phyloP scores from a whole-genome alignment of 2,329 filamentous ascomycete species.

The Zymoseptoria pseudotritici region DNA sequence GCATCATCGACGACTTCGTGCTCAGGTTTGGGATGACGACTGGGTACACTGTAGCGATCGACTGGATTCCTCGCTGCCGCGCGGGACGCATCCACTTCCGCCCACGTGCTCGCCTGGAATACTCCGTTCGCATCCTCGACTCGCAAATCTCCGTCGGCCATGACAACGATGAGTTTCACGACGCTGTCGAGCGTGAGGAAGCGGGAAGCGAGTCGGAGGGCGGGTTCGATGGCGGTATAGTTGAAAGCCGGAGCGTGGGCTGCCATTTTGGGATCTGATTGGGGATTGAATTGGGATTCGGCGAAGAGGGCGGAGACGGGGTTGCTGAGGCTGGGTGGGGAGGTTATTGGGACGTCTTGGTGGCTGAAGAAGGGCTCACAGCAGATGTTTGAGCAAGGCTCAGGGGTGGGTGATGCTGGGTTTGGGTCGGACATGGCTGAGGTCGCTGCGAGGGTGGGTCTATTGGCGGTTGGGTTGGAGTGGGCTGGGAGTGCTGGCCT shows the following conservation, averaged over 20 bases:
- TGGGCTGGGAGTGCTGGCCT: neutral
- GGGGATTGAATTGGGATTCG: neutral
- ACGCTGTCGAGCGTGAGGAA: conserved; percentile 2
- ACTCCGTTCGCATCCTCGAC: neutral
- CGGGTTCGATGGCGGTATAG: neutral
- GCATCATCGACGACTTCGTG: neutral
- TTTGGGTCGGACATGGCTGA: neutral
- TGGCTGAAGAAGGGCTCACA: neutral
- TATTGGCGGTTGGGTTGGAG: neutral
- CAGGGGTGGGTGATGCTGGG: too few species aligned
- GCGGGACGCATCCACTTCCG: neutral
- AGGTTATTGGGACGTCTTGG: neutral
- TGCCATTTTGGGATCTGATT: neutral
- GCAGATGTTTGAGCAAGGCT: neutral
- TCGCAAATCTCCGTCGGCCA: conserved; percentile 2
- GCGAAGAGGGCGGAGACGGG: conserved; percentile 2
- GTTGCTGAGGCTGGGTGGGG: neutral
- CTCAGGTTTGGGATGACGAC: neutral
- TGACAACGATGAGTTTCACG: neutral
- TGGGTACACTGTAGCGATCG: neutral
- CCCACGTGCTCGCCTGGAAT: neutral
- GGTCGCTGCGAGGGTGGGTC: neutral
- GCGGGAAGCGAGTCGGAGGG: conserved; percentile 1
- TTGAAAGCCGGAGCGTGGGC: neutral
- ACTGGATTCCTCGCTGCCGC: neutral